phyloP scores from a whole-genome alignment of 2,329 filamentous ascomycete genomes.

The Pestalotiopsis fici region DNA sequence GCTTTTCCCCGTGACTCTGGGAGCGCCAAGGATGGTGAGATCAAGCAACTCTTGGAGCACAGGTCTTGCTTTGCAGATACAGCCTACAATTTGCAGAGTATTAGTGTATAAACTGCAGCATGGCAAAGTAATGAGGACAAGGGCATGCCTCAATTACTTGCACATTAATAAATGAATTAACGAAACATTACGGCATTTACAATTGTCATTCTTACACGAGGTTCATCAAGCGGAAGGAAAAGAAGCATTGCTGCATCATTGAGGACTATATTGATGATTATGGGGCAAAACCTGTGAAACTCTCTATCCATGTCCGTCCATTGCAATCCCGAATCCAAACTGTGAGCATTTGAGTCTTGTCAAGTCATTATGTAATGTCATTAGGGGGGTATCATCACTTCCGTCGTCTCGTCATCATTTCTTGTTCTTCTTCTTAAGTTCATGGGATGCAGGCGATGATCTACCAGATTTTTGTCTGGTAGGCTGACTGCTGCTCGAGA shows the following conservation, averaged over 20 bases:
- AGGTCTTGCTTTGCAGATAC: not conserved
- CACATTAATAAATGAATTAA: not conserved
- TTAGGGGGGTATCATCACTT: conserved; percentile 9
- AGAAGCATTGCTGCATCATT: not conserved
- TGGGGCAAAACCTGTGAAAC: not conserved
- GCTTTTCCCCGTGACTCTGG: conserved; percentile 35
- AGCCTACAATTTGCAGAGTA: not conserved
- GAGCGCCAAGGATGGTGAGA: conserved; percentile 29
- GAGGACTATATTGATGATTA: not conserved
- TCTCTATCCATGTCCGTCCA: not conserved
- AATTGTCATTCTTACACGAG: not conserved
- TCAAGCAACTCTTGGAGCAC: not conserved
- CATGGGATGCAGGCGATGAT: not conserved
- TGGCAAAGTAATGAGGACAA: not conserved
- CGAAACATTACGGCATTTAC: not conserved
- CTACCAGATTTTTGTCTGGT: not conserved
- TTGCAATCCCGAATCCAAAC: not conserved
- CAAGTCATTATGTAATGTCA: not conserved
- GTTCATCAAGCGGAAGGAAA: not conserved
- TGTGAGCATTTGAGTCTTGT: not conserved
- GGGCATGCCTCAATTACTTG: not conserved
- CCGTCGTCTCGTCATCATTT: not conserved
- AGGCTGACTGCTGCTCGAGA: not conserved
- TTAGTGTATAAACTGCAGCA: not conserved
- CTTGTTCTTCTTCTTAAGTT: not conserved